Conservation (phyloP, 1,284 basidiomycete genomes). For the Boletus nobilissimus region DNA sequence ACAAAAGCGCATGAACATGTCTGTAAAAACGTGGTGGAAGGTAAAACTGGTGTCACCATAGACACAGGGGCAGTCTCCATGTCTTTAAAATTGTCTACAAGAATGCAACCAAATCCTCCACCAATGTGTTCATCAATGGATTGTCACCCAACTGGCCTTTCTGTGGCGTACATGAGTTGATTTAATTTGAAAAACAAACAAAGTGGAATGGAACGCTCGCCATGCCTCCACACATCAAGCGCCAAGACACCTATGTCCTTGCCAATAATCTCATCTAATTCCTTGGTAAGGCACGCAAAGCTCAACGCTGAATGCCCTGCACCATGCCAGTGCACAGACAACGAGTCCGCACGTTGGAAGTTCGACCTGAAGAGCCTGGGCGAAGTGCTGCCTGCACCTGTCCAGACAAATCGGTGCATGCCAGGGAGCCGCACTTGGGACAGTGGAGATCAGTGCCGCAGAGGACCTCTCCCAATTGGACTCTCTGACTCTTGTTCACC, state of each 20-base stretch:
- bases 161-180: slow-evolving; percentile 49
- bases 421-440: no score
- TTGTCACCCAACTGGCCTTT: slow-evolving; percentile 65
- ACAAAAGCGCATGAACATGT: slow-evolving; percentile 9
- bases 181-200: background rate
- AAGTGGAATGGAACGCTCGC: slow-evolving; percentile 56
- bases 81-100: slow-evolving; percentile 73
- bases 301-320: slow-evolving; percentile 91
- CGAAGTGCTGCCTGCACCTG: slow-evolving; percentile 67
- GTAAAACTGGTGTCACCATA: slow-evolving; percentile 58
- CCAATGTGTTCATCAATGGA: slow-evolving; percentile 77
- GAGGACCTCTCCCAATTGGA: no score
- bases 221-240: slow-evolving; percentile 90
- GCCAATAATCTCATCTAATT: slow-evolving; percentile 67
- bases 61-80: slow-evolving; percentile 72
- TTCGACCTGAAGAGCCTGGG: slow-evolving; percentile 77
- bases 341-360: slow-evolving; percentile 71
- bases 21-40: background rate
- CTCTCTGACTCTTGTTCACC: no score
- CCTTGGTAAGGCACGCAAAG: slow-evolving; percentile 89
- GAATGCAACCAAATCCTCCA: slow-evolving; percentile 76
- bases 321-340: slow-evolving; percentile 89
- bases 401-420: slow-evolving; percentile 79
- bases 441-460: no score
- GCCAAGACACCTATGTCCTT: slow-evolving; percentile 88